phyloP scores from a whole-genome alignment of 2,329 filamentous ascomycete species.

The Penicillium sp. region DNA sequence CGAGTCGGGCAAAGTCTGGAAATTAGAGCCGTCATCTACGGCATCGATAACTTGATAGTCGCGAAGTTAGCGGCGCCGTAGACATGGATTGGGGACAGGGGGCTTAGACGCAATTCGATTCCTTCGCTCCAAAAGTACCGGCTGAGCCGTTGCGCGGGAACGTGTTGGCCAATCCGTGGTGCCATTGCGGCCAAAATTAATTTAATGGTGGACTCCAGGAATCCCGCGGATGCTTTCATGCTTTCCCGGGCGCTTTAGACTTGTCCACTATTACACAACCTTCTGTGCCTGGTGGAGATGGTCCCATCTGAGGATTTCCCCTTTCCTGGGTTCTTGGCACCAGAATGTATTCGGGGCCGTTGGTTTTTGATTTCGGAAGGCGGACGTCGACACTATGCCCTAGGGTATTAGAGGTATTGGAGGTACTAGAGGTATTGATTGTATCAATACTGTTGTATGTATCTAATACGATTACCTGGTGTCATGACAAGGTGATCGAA shows the following conservation, averaged over 20 bases:
- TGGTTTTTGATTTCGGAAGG: neutral
- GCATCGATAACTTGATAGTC: slow-evolving; percentile 1
- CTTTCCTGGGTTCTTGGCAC: slow-evolving; percentile 2
- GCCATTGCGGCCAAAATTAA: neutral
- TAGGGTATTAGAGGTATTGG: neutral
- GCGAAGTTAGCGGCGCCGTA: slow-evolving; percentile 15
- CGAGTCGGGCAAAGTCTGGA: slow-evolving; percentile 3
- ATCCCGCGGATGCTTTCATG: slow-evolving; percentile 15
- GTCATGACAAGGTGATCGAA: neutral
- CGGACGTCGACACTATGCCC: neutral
- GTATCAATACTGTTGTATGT: neutral
- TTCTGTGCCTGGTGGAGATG: slow-evolving; percentile 15
- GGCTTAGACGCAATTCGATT: slow-evolving; percentile 11
- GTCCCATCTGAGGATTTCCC: slow-evolving; percentile 3
- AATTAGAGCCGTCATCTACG: slow-evolving; percentile 6
- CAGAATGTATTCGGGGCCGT: neutral
- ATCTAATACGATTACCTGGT: neutral
- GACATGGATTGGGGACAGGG: slow-evolving; percentile 15
- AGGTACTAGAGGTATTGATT: neutral
- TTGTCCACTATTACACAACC: slow-evolving; percentile 5
- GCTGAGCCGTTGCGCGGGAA: slow-evolving; percentile 22
- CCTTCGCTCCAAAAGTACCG: slow-evolving; percentile 11
- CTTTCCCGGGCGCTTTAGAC: slow-evolving; percentile 13
- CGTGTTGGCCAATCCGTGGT: slow-evolving; percentile 10
- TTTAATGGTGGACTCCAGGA: slow-evolving; percentile 10